phyloP scores from a whole-genome alignment of 768 basidiomycete genomes.

The Pulveroboletus sp. region DNA sequence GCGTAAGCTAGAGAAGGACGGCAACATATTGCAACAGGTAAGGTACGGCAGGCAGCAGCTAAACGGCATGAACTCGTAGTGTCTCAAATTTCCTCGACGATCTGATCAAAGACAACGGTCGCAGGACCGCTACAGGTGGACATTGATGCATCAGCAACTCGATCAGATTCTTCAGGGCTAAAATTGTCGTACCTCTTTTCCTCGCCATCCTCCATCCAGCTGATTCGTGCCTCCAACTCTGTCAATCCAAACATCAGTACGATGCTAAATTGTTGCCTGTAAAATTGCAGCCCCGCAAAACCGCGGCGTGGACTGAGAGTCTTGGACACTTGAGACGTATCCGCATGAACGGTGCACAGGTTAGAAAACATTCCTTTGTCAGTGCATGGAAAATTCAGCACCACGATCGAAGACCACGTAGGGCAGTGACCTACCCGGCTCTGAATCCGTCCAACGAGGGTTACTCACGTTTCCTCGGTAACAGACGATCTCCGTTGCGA shows the following conservation, averaged over 20 bases:
- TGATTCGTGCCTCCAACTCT: conserved; percentile 44
- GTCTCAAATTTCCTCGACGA: conserved; percentile 26
- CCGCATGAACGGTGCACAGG: conserved; percentile 21
- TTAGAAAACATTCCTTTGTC: conserved; percentile 27
- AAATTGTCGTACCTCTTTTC: conserved; percentile 19
- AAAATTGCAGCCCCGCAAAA: conserved; percentile 30
- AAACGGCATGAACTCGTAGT: neutral
- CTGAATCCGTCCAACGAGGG: conserved; percentile 31
- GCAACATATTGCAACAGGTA: too few species aligned
- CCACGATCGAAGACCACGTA: too few species aligned
- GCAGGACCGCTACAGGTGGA: conserved; percentile 27
- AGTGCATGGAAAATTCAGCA: neutral
- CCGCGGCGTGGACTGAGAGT: conserved; percentile 29
- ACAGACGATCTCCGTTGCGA: conserved; percentile 31
- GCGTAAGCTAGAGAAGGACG: too few species aligned
- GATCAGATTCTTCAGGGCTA: neutral
- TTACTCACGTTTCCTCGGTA: conserved; percentile 22
- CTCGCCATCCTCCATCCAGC: conserved; percentile 38
- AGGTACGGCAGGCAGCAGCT: too few species aligned
- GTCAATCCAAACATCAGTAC: conserved; percentile 43
- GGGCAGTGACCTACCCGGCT: conserved; percentile 19
- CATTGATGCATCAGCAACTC: neutral
- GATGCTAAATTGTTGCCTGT: conserved; percentile 35
- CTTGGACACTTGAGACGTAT: conserved; percentile 29
- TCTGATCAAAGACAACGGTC: conserved; percentile 31